Conservation (phyloP, 2,329 filamentous ascomycete species). For the Piedraia hortae region DNA sequence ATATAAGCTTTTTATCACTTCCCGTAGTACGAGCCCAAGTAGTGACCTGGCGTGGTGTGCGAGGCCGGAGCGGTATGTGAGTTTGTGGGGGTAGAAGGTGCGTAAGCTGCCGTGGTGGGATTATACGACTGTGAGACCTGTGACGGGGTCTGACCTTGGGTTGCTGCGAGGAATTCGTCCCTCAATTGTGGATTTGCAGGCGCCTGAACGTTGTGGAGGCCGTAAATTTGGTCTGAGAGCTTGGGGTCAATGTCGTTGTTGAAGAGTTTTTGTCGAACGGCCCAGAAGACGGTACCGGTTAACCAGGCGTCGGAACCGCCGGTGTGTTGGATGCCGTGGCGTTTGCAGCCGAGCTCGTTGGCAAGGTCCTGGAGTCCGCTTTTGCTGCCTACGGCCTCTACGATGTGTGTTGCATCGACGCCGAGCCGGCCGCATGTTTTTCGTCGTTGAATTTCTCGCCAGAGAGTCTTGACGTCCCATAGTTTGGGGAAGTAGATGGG, state of each 20-base stretch:
- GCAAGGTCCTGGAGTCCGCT: constrained; percentile 82
- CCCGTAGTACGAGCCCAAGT: too few species aligned
- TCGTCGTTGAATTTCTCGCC: constrained; percentile 49
- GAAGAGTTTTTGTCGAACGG: constrained; percentile 70
- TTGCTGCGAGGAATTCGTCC: constrained; percentile 18
- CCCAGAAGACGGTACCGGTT: constrained; percentile 86
- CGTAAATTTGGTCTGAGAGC: constrained; percentile 81
- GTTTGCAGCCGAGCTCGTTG: constrained; percentile 72
- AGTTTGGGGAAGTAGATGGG: constrained; percentile 80
- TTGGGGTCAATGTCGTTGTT: constrained; percentile 50
- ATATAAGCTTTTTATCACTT: too few species aligned
- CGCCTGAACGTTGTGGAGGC: constrained; percentile 36
- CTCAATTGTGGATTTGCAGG: constrained; percentile 26
- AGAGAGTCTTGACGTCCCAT: constrained; percentile 90
- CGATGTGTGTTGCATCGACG: constrained; percentile 38
- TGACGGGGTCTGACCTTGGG: constrained; percentile 7
- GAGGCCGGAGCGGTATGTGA: too few species aligned
- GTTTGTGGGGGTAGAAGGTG: too few species aligned
- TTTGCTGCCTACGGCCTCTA: constrained; percentile 69
- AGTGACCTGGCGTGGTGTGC: too few species aligned
- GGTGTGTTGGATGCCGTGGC: constrained; percentile 67
- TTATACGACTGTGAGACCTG: too few species aligned
- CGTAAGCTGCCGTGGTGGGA: too few species aligned
- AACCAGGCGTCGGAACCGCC: constrained; percentile 82
- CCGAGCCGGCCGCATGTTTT: constrained; percentile 21